These are phyloP conservation scores for Setaria viridis DNA, from an alignment of 202 grass and related monocot species.

Conservation along the genomic window DNA sequence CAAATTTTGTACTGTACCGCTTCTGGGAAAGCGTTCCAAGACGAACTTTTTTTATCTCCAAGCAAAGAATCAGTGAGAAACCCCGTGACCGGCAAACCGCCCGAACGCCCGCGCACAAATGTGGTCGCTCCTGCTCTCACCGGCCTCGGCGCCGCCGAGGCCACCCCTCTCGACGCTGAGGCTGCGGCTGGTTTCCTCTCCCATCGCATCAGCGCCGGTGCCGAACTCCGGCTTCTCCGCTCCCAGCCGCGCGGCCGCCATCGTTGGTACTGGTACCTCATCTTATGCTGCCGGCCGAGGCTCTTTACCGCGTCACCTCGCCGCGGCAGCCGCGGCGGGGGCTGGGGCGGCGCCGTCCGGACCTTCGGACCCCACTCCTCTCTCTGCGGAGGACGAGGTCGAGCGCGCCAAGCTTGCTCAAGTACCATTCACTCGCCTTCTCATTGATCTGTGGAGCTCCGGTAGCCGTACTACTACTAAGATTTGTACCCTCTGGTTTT, in stretches of 20 bases:
- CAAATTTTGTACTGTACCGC: too few relatives aligned
- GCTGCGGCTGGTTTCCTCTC: constrained; percentile 13
- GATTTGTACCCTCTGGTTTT: background rate
- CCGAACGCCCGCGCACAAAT: constrained; percentile 15
- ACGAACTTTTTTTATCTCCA: background rate
- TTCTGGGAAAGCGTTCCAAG: background rate
- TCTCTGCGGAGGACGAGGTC: constrained; percentile 37
- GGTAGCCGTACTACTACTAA: background rate
- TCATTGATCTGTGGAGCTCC: background rate
- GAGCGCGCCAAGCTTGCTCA: constrained; percentile 60
- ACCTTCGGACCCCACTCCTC: constrained; percentile 30
- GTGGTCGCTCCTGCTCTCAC: constrained; percentile 39
- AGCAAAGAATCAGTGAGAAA: background rate
- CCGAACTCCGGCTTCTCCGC: background rate
- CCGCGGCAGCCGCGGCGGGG: background rate
- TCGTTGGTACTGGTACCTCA: background rate
- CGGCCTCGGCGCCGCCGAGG: constrained; percentile 25
- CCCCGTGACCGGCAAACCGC: background rate
- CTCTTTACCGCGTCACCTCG: constrained; percentile 19
- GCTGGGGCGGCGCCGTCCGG: constrained; percentile 7
- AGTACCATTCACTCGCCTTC: constrained; percentile 34
- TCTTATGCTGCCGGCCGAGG: constrained; percentile 17
- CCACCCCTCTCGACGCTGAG: constrained; percentile 32
- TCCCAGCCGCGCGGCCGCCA: background rate
- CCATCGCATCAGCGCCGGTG: background rate